phyloP scores from a whole-genome alignment of 1,139 yeast species.

The Arxiozyma slooffiae region DNA sequence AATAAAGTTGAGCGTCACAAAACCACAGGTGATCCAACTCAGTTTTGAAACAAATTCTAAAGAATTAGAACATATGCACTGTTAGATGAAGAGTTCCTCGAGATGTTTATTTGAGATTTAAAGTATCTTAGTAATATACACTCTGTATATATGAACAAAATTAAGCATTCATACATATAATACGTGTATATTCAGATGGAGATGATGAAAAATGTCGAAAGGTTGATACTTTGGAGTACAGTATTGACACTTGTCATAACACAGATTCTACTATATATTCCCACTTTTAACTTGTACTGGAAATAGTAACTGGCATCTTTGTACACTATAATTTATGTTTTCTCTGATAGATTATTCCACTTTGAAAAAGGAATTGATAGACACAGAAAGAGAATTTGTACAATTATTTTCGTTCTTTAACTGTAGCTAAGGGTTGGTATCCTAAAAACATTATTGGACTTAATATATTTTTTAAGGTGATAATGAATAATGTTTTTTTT shows the following conservation, averaged over 20 bases:
- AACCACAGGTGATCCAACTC: background rate
- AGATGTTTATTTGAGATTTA: background rate
- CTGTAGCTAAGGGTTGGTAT: slow-evolving; percentile 41
- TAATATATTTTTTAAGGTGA: slow-evolving; percentile 4
- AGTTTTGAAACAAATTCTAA: background rate
- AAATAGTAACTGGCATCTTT: slow-evolving; percentile 21
- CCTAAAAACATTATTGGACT: slow-evolving; percentile 12
- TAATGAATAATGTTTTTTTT: too few relatives aligned
- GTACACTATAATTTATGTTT: slow-evolving; percentile 41
- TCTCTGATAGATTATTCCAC: slow-evolving; percentile 33
- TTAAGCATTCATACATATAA: too few relatives aligned
- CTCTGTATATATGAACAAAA: too few relatives aligned
- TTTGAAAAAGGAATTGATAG: slow-evolving; percentile 27
- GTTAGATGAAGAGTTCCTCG: too few relatives aligned
- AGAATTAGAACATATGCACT: background rate
- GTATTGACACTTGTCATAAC: slow-evolving; percentile 11
- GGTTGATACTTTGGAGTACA: slow-evolving; percentile 2
- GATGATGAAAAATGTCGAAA: background rate
- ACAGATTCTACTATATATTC: slow-evolving; percentile 23
- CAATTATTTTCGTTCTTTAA: slow-evolving; percentile 46
- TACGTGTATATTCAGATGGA: background rate
- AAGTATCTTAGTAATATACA: too few relatives aligned
- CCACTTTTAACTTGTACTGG: slow-evolving; percentile 29
- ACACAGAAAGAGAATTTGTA: slow-evolving; percentile 41
- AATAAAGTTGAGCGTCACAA: background rate